Base-by-base conservation (phyloP, 805 yeast species). In the Lachancea waltii region DNA sequence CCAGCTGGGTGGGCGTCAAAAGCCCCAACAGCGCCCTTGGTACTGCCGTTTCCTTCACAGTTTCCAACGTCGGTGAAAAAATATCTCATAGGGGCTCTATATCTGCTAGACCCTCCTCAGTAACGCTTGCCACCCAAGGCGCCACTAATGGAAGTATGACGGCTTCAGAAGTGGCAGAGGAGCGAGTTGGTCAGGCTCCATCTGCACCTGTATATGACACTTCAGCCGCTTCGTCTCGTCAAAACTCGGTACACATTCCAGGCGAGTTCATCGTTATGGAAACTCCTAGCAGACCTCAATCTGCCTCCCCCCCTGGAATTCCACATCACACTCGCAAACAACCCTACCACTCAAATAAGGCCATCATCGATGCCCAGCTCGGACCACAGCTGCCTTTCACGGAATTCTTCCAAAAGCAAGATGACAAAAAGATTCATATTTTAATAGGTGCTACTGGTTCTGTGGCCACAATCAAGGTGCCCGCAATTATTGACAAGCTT, bases 401-500 rank as follows among this genome's bases (percentile, higher is more conserved):
- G 21, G 79, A 82, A 47, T 83, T 77, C 56, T 67, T 84, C 42
- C 73, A 75, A 39, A 78, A 77, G 50, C 63, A 79, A 51, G 92
- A 85, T 56, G 95, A 85, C 56, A 83, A 80, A 30, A 89, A 87
- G 54, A 70, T 85, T 40, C 98, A 92, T 60, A 79, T 92, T 30
- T 67, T 92, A 41, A 68, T 92, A 30, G 98, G 94, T 14, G 95
- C 94, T 14, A 85, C 97, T 1, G 98, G 98, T 1, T 84, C 95
- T 2, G 97, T 92, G 3, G 98, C 98, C 4, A 85, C 97, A 2
- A 86, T 92, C 46, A 92, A 92, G 60, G 80, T 92, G 16, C 95
- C 96, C 0, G 61, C 82, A 47, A 86, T 92, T 27, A 85, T 92
- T 47, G 95, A 82, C 54, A 85, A 86, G 58, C 69, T 92, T 35